phyloP scores from a whole-genome alignment of 768 basidiomycete genomes.

The Calocera cornea region DNA sequence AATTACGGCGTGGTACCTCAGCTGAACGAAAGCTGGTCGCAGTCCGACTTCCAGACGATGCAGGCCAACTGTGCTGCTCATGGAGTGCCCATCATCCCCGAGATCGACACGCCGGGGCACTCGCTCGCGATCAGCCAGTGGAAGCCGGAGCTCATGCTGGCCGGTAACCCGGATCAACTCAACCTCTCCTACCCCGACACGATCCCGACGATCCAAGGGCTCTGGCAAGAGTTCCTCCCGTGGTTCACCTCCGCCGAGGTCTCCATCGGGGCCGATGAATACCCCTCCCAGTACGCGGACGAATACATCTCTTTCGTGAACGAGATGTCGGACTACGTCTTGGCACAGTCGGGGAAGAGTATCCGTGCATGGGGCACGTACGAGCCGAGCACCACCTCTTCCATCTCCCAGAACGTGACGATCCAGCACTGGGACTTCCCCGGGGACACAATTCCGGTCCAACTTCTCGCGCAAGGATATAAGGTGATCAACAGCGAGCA shows the following conservation, averaged over 20 bases:
- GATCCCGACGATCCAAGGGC: conserved; percentile 30
- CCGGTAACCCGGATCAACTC: conserved; percentile 26
- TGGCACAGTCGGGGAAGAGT: conserved; percentile 23
- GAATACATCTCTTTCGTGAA: conserved; percentile 34
- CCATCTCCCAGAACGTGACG: conserved; percentile 30
- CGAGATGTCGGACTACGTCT: conserved; percentile 30
- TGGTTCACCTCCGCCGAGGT: conserved; percentile 31
- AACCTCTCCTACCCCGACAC: conserved; percentile 32
- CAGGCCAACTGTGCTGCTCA: conserved; percentile 28
- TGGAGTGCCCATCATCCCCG: conserved; percentile 31
- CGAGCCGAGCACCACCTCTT: conserved; percentile 27
- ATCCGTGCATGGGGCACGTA: conserved; percentile 34
- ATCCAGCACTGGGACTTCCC: conserved; percentile 36
- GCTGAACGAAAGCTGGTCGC: conserved; percentile 32
- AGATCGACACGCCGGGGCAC: conserved; percentile 35
- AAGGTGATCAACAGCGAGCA: conserved; percentile 28
- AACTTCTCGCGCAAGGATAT: conserved; percentile 26
- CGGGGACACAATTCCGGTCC: conserved; percentile 22
- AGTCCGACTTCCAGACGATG: conserved; percentile 22
- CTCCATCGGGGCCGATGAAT: conserved; percentile 37
- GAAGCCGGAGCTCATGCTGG: conserved; percentile 32
- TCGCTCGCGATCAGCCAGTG: conserved; percentile 34
- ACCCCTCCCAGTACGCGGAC: conserved; percentile 26
- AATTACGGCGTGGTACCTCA: conserved; percentile 27
- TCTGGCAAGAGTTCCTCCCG: conserved; percentile 32